Base-by-base conservation (phyloP, 2,329 filamentous ascomycete genomes). In the Escovopsis sp. region DNA sequence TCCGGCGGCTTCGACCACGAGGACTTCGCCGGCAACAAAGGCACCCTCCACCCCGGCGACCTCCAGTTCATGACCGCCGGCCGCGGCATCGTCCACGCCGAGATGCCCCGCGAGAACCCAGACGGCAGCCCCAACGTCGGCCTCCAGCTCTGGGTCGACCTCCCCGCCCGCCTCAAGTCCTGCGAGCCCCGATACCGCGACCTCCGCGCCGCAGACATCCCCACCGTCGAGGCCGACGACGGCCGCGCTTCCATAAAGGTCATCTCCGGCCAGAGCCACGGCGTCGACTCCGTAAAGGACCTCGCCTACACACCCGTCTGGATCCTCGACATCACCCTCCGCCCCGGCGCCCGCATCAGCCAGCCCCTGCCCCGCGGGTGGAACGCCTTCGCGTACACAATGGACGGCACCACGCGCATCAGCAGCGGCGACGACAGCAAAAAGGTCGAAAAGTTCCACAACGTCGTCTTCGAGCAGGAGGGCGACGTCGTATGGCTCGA, bases 11-110 rank as follows among this genome's bases (percentile, higher is more conserved):
- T 94, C 45, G 86, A 94, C 63, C 87, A 94, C 56, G 87, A 94
- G 64, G 87, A 94, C 60, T 94, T 94, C 51, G 80, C 84, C 2
- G 87, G 87, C 11, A 80, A 91, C 65, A 72, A 72, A 39, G 91
- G 89, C 44, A 91, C 83, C 4, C 85, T 96, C 51, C 72, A 81
- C 46, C 64, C 82, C 0, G 89, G 89, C n/a, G 89, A 95, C 57
- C 65, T 96, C 38, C 89, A 96, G 58, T 96, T 96, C 70, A 96
- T 96, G 91, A 95, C 89, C 0, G 89, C 89, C 1, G 89, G 89
- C 4, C 70, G 73, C 15, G 89, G 89, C 35, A 93, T 96, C 53
- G 83, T 95, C 61, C 91, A 96, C 61, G 85, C 88, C 32, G 89
- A 96, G 64, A 95, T 96, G 87, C 89, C 89, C 9, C 73, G 76